Conservation (phyloP, 169 alveolate genomes). For the Plasmodium inui region DNA sequence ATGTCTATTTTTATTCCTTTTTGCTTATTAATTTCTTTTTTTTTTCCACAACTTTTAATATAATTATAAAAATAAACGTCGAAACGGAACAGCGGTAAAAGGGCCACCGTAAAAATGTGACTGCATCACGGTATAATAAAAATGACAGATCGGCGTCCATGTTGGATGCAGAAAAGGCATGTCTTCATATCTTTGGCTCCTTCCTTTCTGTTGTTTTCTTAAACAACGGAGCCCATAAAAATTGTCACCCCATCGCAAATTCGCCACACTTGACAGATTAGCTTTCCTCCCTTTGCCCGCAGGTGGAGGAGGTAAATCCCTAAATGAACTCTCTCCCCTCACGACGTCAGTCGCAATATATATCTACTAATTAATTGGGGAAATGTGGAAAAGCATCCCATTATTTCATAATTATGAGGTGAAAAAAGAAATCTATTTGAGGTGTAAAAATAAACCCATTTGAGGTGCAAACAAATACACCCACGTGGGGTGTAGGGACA, state of each 20-base stretch:
- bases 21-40: slow-evolving; percentile 23
- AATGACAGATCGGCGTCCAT: background rate
- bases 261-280: background rate
- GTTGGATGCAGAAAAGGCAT: background rate
- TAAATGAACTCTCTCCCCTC: background rate
- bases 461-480: background rate
- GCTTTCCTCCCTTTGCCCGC: background rate
- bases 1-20: background rate
- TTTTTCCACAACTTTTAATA: slow-evolving; percentile 3
- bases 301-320: background rate
- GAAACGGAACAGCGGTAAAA: slow-evolving; percentile 16
- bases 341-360: background rate
- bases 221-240: background rate
- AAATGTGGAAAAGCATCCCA: background rate
- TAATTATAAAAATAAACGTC: background rate
- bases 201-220: background rate
- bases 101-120: background rate
- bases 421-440: background rate
- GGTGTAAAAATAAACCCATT: background rate
- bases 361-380: background rate
- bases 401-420: background rate
- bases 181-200: background rate
- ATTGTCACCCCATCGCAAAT: background rate
- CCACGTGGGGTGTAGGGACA: background rate
- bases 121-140: background rate